phyloP scores from a whole-genome alignment of 768 basidiomycete genomes.

The Tricholoma furcatifolium region DNA sequence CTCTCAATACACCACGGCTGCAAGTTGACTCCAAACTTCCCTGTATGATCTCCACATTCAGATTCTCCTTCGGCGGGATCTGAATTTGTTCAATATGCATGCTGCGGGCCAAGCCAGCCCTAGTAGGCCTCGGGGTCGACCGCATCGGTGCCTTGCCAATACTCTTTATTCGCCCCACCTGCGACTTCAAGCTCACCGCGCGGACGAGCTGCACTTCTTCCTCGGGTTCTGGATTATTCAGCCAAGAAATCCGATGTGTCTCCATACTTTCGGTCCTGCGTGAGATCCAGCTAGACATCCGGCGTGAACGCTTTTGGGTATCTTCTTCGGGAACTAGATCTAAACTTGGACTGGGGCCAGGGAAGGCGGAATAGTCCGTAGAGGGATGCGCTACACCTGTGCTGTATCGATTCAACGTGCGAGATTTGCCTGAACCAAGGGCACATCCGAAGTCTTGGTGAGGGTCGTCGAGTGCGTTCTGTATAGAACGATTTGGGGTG shows the following conservation, averaged over 20 bases:
- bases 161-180: constrained; percentile 34
- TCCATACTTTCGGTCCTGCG: constrained; percentile 11
- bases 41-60: constrained; percentile 23
- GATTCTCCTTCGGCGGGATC: constrained; percentile 25
- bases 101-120: constrained; percentile 19
- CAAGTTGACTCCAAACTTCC: constrained; percentile 20
- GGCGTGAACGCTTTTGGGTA: not conserved
- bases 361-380: constrained; percentile 5
- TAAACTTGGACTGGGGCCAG: constrained; percentile 9
- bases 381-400: not conserved
- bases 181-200: constrained; percentile 13
- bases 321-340: constrained; percentile 11
- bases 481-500: constrained; percentile 6
- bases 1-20: constrained; percentile 22
- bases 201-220: constrained; percentile 14
- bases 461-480: constrained; percentile 4
- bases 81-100: constrained; percentile 34
- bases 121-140: constrained; percentile 32
- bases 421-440: not conserved
- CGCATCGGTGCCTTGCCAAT: constrained; percentile 37
- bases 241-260: constrained; percentile 17
- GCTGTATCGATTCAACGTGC: not conserved
- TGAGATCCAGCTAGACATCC: not conserved
- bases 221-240: constrained; percentile 18
- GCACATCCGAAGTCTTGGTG: constrained; percentile 7